Evolutionary conservation across 805 yeast species (phyloP).

Genomic region (Saccharomycopsis microspora): DNA sequence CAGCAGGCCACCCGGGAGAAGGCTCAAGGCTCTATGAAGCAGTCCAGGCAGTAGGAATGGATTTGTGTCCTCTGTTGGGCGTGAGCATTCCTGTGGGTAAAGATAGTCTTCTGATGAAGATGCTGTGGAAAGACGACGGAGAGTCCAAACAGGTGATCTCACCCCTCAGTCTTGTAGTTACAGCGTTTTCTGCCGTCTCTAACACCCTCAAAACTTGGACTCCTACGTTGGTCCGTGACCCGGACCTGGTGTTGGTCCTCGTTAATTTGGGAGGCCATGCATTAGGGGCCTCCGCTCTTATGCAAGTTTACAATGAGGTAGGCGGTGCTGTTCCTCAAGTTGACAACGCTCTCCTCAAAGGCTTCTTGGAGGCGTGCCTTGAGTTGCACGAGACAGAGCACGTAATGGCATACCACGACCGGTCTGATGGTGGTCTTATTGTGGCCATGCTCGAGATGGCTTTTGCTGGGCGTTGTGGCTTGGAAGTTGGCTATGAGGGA

Average conservation of each 20-base stretch:
- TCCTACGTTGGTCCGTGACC: conserved; percentile 54
- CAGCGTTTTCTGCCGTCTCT: conserved; percentile 83
- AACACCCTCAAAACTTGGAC: conserved; percentile 92
- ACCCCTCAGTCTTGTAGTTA: conserved; percentile 84
- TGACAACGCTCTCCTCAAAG: conserved; percentile 48
- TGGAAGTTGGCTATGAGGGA: conserved; percentile 39
- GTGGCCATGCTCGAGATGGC: conserved; percentile 90
- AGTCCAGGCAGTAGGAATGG: conserved; percentile 91
- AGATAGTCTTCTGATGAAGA: conserved; percentile 98
- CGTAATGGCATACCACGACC: conserved; percentile 86
- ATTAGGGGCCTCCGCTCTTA: conserved; percentile 89
- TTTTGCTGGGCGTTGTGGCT: conserved; percentile 86
- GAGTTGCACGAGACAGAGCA: conserved; percentile 53
- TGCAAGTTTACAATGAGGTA: conserved; percentile 84
- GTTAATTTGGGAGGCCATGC: conserved; percentile 59
- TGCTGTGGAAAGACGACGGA: conserved; percentile 71
- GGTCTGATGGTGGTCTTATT: conserved; percentile 93
- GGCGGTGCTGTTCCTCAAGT: conserved; percentile 82
- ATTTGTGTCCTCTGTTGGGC: conserved; percentile 87
- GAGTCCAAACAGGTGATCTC: conserved; percentile 71
- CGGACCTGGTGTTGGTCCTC: conserved; percentile 54
- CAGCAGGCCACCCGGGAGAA: conserved; percentile 91
- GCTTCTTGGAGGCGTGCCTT: conserved; percentile 57
- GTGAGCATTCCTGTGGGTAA: conserved; percentile 95
- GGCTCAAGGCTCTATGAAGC: conserved; percentile 94